Evolutionary conservation across 805 yeast genomes (phyloP), one percentile per base, ranked within the genome.

Genomic region (Candida saitoana): DNA sequence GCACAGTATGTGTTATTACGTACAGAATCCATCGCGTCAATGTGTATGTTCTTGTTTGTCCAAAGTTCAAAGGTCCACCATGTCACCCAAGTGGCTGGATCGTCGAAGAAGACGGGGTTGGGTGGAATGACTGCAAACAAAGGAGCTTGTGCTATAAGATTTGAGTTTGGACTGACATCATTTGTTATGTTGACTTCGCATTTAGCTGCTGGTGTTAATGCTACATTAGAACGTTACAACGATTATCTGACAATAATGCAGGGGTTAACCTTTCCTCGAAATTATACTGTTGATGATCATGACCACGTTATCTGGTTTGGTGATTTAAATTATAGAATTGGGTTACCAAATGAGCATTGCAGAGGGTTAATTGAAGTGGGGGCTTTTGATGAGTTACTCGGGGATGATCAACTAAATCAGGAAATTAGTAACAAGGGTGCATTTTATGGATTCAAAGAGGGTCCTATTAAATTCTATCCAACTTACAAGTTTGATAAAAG

Each of bases 101-200:
- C 90, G n/a, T 77, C 86, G 9, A 91, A 90, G 54, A 91, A 91
- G 62, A 91, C 98, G 0, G 99, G 98, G 0, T 69, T 93, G 41
- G 96, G 97, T 30, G 99, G 99, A 35, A 91, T 93, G 67, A 80
- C 98, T 0, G 99, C 97, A 14, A 91, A 93, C 60, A 91, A 91
- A 61, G 99, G 99, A 35, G 96, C 95, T 3, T 95, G 90, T 46
- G 96, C 96, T 0, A 87, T 93, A 12, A 74, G 96, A 46, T 86
- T 91, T 63, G 79, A 84, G 39, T 87, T 76, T 60, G 93, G 93
- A 1, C 76, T 80, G 24, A 84, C 96, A 0, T 72, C 84, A 1
- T 83, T 89, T 55, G 89, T 95, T 48, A 79, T 89, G 56, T 76
- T 93, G 19, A 91, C 93, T 40, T 86, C 95, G 0, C 99, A 93